Base-by-base conservation (phyloP, 1,284 basidiomycete species). In the Rhodofomes roseus region DNA sequence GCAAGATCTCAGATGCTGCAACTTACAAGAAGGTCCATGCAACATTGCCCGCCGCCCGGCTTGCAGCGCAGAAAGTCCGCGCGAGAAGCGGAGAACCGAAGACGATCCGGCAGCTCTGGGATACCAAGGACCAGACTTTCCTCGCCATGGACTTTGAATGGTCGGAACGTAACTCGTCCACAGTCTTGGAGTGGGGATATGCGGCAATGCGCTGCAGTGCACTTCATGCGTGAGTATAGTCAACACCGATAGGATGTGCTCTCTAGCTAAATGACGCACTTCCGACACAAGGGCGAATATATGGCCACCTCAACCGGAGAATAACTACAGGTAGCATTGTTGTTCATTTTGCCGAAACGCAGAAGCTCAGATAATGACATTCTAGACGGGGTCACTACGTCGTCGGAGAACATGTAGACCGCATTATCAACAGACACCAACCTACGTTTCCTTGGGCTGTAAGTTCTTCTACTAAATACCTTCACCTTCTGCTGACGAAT, bases 221-320 rank as follows among this genome's bases (percentile, higher is more conserved):
- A 74, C 75, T 94, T 52, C 81, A 89, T 62, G 81, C 84, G 86
- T 89, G 66, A 66, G 89, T 85, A 23, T 65, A 66, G 56, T 66
- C 25, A 57, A 39, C 58, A 60, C 27, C 40, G 60, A 22, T 25
- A 31, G 23, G 9, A 7, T 23, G 3, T 27, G 46, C 41, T 46
- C 50, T 56, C 25, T 20, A 31, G 18, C 37, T 34, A 23, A 61
- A 27, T n/a, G 37, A 11, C 22, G 43, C 29, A 31, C 55, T 23
- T 46, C 29, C 39, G 27, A 5, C 31, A 34, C 31, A 67, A 93
- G 92, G 46, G 78, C 77, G 6, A 82, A 83, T 4, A 82, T 86
- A 54, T 95, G 92, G 92, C 92, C 92, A 2, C 93, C 92, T 22
- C 75, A 82, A 20, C 90, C 92, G 0, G 86, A 88, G 61, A 79